These are phyloP conservation scores for Calycina marina DNA, from an alignment of 2,329 filamentous ascomycete species.

Conservation along the genomic window DNA sequence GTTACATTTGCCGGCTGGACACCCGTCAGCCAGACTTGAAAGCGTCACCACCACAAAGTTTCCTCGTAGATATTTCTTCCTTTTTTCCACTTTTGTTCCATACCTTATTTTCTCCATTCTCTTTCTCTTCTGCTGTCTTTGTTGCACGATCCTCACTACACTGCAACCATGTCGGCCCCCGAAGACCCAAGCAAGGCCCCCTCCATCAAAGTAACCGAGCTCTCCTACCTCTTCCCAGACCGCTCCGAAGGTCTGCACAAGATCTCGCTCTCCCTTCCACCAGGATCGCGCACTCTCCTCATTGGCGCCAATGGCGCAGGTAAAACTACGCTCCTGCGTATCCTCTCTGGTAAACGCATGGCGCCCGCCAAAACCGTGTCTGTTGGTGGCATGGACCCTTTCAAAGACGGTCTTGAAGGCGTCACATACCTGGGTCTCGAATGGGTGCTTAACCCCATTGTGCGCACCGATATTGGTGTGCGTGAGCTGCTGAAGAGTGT, in stretches of 20 bases:
- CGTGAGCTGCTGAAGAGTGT: conserved; percentile 71
- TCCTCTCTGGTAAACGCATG: conserved; percentile 89
- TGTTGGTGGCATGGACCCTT: conserved; percentile 78
- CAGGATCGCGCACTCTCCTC: conserved; percentile 73
- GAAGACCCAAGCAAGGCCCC: conserved; percentile 14
- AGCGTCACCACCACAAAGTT: too few species aligned
- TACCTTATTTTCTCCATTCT: not conserved
- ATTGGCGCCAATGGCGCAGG: conserved; percentile 96
- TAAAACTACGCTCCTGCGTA: conserved; percentile 85
- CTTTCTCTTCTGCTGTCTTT: conserved; percentile 1
- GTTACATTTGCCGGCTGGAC: too few species aligned
- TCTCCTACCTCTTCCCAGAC: conserved; percentile 84
- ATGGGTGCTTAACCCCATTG: conserved; percentile 96
- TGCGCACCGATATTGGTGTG: conserved; percentile 88
- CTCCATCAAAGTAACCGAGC: conserved; percentile 52
- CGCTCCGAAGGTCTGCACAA: conserved; percentile 63
- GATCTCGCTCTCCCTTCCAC: conserved; percentile 62
- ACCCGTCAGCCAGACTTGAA: too few species aligned
- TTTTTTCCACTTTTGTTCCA: not conserved
- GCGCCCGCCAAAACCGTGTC: conserved; percentile 60
- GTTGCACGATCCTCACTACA: not conserved
- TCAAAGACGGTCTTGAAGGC: conserved; percentile 77
- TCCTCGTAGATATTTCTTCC: not conserved
- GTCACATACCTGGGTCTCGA: conserved; percentile 95
- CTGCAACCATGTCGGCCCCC: conserved; percentile 6